Conservation (phyloP, 75 land plant genomes). For the Cunninghamia lanceolata region DNA sequence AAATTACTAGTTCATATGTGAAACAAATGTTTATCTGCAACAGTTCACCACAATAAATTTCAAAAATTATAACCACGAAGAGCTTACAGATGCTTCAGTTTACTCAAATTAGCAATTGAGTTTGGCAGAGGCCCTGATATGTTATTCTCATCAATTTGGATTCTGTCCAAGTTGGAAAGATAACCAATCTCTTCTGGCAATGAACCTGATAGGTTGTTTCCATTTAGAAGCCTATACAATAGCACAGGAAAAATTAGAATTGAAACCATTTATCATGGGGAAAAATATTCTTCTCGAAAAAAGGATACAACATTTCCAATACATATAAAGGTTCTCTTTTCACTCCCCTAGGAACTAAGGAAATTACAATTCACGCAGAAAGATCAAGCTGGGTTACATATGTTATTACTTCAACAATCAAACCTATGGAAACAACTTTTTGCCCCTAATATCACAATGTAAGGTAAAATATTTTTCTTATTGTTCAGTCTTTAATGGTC, state of each 20-base stretch:
- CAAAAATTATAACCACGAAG: neutral
- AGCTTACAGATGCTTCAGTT: slow-evolving; percentile 59
- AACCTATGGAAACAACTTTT: neutral
- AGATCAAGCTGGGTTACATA: neutral
- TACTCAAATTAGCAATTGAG: slow-evolving; percentile 56
- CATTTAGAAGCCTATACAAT: slow-evolving; percentile 73
- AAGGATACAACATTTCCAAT: neutral
- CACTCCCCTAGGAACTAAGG: neutral
- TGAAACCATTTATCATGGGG: neutral
- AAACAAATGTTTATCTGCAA: neutral
- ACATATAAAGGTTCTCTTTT: neutral
- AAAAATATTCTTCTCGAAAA: neutral
- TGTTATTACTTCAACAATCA: neutral
- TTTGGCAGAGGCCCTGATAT: slow-evolving; percentile 77
- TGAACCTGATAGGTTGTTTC: slow-evolving; percentile 66
- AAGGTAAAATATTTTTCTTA: neutral
- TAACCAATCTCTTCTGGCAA: slow-evolving; percentile 76
- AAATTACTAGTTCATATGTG: neutral
- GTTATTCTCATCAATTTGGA: slow-evolving; percentile 76
- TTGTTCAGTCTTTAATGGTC: neutral
- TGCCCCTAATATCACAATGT: neutral
- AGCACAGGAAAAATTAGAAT: neutral
- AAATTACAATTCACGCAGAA: neutral
- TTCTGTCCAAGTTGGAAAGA: slow-evolving; percentile 49
- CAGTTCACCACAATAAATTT: neutral